Evolutionary conservation across 2,329 filamentous ascomycete species (phyloP).

Genomic region (Apiospora malaysiana): DNA sequence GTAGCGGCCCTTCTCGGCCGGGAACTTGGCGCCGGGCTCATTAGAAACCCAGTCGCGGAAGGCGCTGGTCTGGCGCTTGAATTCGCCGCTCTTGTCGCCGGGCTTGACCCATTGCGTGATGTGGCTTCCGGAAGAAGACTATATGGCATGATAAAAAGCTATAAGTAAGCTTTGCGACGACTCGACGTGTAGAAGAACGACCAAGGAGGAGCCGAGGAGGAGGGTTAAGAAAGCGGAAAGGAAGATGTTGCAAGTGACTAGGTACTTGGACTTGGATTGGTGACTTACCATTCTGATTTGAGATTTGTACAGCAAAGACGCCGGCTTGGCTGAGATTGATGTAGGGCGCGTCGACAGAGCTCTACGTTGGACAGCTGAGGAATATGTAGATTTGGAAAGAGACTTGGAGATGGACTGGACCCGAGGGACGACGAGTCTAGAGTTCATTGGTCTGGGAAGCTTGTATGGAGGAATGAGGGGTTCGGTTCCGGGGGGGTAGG

Average conservation of each 20-base stretch:
- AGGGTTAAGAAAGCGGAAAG: neutral
- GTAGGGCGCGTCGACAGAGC: slow-evolving; percentile 18
- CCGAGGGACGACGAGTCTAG: slow-evolving; percentile 26
- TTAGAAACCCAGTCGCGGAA: slow-evolving; percentile 84
- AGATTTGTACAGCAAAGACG: neutral
- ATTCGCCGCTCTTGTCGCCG: slow-evolving; percentile 82
- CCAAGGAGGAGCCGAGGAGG: neutral
- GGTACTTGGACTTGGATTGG: neutral
- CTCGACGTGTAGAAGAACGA: neutral
- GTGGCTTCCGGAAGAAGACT: slow-evolving; percentile 42
- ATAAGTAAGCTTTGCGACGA: neutral
- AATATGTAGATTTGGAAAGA: slow-evolving; percentile 1
- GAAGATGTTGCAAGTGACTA: neutral
- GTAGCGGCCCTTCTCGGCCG: slow-evolving; percentile 87
- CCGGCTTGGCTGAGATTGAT: neutral
- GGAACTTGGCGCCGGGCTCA: slow-evolving; percentile 74
- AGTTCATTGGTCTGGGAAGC: slow-evolving; percentile 28
- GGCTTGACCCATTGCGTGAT: slow-evolving; percentile 87
- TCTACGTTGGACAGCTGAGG: neutral
- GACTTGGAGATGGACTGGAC: slow-evolving; percentile 18
- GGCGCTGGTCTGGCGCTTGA: slow-evolving; percentile 83
- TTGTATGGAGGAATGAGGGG: slow-evolving; percentile 17
- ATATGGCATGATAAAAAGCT: neutral
- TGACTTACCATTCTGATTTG: slow-evolving; percentile 35
- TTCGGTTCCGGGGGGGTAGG: slow-evolving; percentile 14